Conservation (phyloP, 192 early-diverging fungal species). For the Backusella luteola region DNA sequence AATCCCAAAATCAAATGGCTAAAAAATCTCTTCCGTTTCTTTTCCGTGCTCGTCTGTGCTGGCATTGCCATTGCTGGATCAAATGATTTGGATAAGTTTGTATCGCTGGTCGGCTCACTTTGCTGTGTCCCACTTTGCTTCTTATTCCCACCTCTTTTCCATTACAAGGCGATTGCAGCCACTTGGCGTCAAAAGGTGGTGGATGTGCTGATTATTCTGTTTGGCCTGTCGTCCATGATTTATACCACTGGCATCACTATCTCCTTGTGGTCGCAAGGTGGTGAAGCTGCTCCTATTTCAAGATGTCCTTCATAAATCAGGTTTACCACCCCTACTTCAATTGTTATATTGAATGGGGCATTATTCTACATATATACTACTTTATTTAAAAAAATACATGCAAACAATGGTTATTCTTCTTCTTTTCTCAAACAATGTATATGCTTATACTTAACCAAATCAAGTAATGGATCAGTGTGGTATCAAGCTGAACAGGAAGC, state of each 20-base stretch:
- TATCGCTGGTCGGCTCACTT: constrained; percentile 28
- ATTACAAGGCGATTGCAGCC: constrained; percentile 62
- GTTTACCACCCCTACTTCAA: too few relatives aligned
- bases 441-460: too few relatives aligned
- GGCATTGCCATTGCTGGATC: constrained; percentile 75
- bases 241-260: constrained; percentile 84
- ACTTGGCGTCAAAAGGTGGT: constrained; percentile 44
- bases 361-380: too few relatives aligned
- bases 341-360: too few relatives aligned
- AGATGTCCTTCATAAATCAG: constrained; percentile 17
- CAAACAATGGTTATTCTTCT: too few relatives aligned
- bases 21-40: constrained; percentile 78
- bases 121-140: constrained; percentile 69
- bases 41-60: constrained; percentile 66
- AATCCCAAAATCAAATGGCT: constrained; percentile 80
- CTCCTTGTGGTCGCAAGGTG: constrained; percentile 50
- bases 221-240: constrained; percentile 70
- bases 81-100: constrained; percentile 49
- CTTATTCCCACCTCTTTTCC: constrained; percentile 87
- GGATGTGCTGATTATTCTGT: constrained; percentile 61
- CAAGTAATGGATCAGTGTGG: too few relatives aligned
- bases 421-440: too few relatives aligned
- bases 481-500: too few relatives aligned
- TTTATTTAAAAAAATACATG: too few relatives aligned
- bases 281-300: constrained; percentile 14